A percentile compares a stretch with the other conserved stretches of the same genome.
Evolutionary conservation across 2,329 filamentous ascomycete species (phyloP).

Genomic region (Hypoxylon sp.): DNA sequence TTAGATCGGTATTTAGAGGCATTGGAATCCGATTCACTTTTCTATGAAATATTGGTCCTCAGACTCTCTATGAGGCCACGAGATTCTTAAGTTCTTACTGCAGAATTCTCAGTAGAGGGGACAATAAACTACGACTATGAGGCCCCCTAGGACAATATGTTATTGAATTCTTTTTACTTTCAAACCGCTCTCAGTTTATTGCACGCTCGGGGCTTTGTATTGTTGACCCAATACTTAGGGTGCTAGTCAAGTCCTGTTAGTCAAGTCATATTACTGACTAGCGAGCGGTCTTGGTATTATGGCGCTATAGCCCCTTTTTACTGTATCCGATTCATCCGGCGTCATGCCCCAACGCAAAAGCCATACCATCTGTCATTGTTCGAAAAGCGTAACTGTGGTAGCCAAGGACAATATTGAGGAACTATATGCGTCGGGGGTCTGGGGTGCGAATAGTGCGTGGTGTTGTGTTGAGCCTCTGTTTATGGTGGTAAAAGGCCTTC

Average conservation of each 20-base stretch:
- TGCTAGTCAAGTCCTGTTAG: not conserved
- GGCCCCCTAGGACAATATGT: not conserved
- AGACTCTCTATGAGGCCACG: not conserved
- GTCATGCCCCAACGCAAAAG: constrained; percentile 27
- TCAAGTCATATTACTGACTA: not conserved
- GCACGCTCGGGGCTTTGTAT: not conserved
- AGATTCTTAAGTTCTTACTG: not conserved
- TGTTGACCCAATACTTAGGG: not conserved
- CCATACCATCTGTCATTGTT: not conserved
- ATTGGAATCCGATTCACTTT: not conserved
- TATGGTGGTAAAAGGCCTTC: not conserved
- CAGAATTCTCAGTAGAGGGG: not conserved
- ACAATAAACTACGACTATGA: not conserved
- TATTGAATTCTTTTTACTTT: not conserved
- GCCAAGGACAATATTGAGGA: constrained; percentile 1
- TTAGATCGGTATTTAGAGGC: constrained; percentile 5
- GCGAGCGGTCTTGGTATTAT: not conserved
- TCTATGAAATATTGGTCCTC: not conserved
- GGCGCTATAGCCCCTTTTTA: constrained; percentile 7
- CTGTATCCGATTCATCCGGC: constrained; percentile 12
- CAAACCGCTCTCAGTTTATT: not conserved
- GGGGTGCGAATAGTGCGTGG: not conserved
- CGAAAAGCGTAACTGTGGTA: constrained; percentile 2
- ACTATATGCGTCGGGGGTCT: constrained; percentile 6
- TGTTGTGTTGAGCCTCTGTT: constrained; percentile 22